Conservation (phyloP, 1,139 yeast genomes). For the Pichia sp. region DNA sequence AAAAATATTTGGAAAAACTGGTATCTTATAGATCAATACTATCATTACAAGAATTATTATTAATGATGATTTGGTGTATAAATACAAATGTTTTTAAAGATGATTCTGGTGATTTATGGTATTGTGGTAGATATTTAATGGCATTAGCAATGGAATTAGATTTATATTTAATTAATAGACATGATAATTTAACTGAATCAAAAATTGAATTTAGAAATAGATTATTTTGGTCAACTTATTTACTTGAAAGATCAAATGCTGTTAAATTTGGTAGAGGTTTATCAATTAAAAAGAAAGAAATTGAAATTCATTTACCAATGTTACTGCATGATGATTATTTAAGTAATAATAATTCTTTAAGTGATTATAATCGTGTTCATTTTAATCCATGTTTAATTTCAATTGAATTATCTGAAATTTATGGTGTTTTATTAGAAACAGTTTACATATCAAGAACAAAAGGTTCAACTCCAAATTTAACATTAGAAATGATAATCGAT, state of each 20-base stretch:
- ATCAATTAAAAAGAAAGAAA: slow-evolving; percentile 19
- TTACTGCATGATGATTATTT: slow-evolving; percentile 16
- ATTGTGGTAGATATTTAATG: slow-evolving; percentile 22
- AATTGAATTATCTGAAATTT: slow-evolving; percentile 17
- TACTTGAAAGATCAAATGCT: slow-evolving; percentile 20
- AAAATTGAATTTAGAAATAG: slow-evolving; percentile 19
- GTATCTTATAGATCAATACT: slow-evolving; percentile 15
- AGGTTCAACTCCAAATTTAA: slow-evolving; percentile 16
- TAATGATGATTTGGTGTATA: slow-evolving; percentile 20
- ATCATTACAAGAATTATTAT: slow-evolving; percentile 18
- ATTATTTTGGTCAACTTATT: slow-evolving; percentile 21
- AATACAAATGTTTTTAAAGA: slow-evolving; percentile 20
- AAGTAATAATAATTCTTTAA: slow-evolving; percentile 2
- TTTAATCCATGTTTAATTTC: slow-evolving; percentile 18
- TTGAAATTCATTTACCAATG: slow-evolving; percentile 19
- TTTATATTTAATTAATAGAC: slow-evolving; percentile 18
- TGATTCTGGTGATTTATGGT: slow-evolving; percentile 24
- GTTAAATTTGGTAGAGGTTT: slow-evolving; percentile 23
- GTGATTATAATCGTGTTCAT: slow-evolving; percentile 14
- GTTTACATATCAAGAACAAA: slow-evolving; percentile 21
- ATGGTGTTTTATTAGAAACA: slow-evolving; percentile 22
- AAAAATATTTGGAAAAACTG: slow-evolving; percentile 17
- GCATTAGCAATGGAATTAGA: slow-evolving; percentile 24
- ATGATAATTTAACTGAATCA: slow-evolving; percentile 18
- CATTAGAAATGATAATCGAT: slow-evolving; percentile 14